Base-by-base conservation (phyloP, 768 basidiomycete species). In the Rhizopogon vinicolor region DNA sequence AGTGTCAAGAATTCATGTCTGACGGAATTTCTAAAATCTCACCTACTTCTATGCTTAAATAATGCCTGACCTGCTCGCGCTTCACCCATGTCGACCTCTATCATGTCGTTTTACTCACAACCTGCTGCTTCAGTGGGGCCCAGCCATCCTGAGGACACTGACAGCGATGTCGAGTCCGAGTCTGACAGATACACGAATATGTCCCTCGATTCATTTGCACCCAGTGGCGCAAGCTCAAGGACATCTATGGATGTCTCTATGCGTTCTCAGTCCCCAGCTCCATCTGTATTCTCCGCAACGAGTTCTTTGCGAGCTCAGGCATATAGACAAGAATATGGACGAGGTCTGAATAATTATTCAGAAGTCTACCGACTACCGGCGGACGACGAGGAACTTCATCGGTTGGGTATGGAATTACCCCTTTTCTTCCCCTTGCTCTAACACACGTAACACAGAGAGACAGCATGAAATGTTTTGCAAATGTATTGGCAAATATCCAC, bases 301-400 rank as follows among this genome's bases (percentile, higher is more conserved):
- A 84, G 79, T 62, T 86, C 86, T 0, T 60, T 88, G 44, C 81
- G 79, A 25, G 80, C 77, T 14, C 75, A 78, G 37, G 78, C 82
- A 1, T 84, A 83, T 69, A 78, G 76, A 52, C 77, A 83, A 29
- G 87, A 90, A 63, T 85, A 81, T 55, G 89, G 89, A 0, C 76
- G 89, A 41, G 78, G 75, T 33, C 66, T 91, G 43, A 91, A 91
- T 71, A 89, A 83, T 58, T 86, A 87, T 60, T 91, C 89, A 1
- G 87, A 91, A 44, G 78, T 91, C 2, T 92, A 92, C 63, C 79
- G 79, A 42, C 74, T 92, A 28, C 87, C 90, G 12, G 90, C 88
- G 28, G 90, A 91, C 59, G 85, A 86, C 7, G 87, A 89, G 61
- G 90, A 91, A 60, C 70, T 88, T 25, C 77, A 82, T 33, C 79